Base-by-base conservation (phyloP, 371 early-diverging fungal genomes). In the Sanchytrium tribonematis region DNA sequence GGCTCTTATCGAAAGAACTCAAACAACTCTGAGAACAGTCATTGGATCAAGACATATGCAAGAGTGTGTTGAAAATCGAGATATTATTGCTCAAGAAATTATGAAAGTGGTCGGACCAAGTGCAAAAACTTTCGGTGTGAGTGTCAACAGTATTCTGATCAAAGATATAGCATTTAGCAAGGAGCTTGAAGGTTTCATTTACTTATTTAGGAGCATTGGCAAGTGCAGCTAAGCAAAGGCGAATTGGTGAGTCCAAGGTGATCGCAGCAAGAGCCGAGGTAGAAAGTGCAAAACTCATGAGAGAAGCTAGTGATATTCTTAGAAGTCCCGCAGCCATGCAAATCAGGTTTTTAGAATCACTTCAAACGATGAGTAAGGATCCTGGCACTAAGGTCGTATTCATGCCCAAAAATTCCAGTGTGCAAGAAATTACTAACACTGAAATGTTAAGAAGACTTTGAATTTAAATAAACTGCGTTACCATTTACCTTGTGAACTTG, bases 261-360 rank as follows among this genome's bases (percentile, higher is more conserved):
- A 93, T 93, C 72, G 82, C 85, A 29, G 93, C 93, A 0, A 77
- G 83, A 70, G 92, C 93, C 12, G 93, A 75, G 69, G 93, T 93
- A 0, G 88, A 91, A 31, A 79, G 88, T 2, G 92, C 93, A 28
- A 90, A 87, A 72, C 74, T 93, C 68, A 93, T 93, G 93, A 80
- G 93, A 66, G 86, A 92, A 71, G 91, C 93, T 12, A 71, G 77
- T 12, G 80, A 80, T 69, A 80, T 80, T 71, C 73, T 80, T 32
- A 83, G 75, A 71, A 79, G 80, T 12, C 82, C 83, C n/a, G 83
- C 87, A 0, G 90, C 88, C 0, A 86, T 79, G 85, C 89, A 89
- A 73, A 89, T 89, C 68, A 82, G 89, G 29, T 89, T 90, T 70
- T 78, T 93, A n/a, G 93, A 93, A 66, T 90, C 92, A 17, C 78